A percentile compares a stretch with the other conserved stretches of the same genome.
These are phyloP conservation scores for Cydonia oblonga DNA, from an alignment of 331 rosid species.

Conservation along the genomic window DNA sequence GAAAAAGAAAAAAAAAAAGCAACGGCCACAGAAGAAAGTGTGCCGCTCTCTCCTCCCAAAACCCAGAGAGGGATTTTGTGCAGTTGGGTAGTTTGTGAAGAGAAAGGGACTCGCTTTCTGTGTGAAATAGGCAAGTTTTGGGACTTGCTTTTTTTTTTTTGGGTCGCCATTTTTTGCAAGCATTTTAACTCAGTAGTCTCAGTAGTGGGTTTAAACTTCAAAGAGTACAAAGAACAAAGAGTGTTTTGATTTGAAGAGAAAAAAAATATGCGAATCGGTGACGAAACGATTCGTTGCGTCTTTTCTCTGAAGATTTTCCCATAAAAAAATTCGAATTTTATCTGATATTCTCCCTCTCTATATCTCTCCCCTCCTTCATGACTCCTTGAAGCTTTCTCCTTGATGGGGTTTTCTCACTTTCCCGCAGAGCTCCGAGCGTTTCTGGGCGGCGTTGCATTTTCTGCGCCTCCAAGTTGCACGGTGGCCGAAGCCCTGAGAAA, in stretches of 20 bases:
- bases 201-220: background rate
- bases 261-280: constrained; percentile 27
- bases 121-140: background rate
- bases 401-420: constrained; percentile 11
- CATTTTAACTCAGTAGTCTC: constrained; percentile 3
- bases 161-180: background rate
- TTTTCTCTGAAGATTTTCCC: constrained; percentile 41
- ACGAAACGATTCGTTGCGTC: constrained; percentile 46
- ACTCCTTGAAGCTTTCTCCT: background rate
- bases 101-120: constrained; percentile 1
- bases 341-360: constrained; percentile 9
- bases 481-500: background rate
- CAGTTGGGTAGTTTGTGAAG: background rate
- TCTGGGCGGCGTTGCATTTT: background rate
- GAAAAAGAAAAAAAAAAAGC: background rate
- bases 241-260: background rate
- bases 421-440: background rate
- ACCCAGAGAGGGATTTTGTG: background rate
- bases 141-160: background rate
- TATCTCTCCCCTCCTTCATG: background rate
- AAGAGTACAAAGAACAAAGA: background rate
- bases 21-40: background rate
- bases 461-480: background rate
- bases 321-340: constrained; percentile 28
- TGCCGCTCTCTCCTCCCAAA: background rate